These are phyloP conservation scores for Lolium rigidum DNA, from an alignment of 176 grass and related monocot species.

Conservation along the genomic window DNA sequence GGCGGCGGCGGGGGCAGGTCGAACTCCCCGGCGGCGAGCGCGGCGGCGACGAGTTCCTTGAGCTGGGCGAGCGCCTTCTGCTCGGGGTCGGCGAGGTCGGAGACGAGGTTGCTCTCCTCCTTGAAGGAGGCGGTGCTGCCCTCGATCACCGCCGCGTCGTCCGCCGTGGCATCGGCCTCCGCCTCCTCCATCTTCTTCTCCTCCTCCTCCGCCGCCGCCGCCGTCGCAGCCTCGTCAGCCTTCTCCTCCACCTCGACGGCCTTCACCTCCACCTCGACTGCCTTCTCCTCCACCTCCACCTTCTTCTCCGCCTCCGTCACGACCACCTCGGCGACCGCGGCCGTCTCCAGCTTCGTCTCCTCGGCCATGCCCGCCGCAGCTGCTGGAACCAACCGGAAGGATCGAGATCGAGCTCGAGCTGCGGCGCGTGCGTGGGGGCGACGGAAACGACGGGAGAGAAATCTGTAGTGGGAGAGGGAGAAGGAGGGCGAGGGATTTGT, in stretches of 20 bases:
- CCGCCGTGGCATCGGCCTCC: conserved; percentile 40
- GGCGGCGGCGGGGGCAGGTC: conserved; percentile 36
- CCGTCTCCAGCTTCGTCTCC: conserved; percentile 40
- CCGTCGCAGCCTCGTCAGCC: neutral
- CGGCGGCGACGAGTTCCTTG: conserved; percentile 63
- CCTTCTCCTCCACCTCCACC: conserved; percentile 27
- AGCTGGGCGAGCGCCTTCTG: conserved; percentile 65
- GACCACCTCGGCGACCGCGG: conserved; percentile 27
- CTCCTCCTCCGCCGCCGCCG: conserved; percentile 37
- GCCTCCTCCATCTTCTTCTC: conserved; percentile 42
- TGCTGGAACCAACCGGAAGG: neutral
- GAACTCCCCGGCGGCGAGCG: conserved; percentile 66
- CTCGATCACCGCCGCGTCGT: conserved; percentile 51
- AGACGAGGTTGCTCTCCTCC: conserved; percentile 68
- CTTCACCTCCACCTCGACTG: conserved; percentile 34
- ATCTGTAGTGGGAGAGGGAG: neutral
- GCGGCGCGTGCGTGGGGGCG: conserved; percentile 33
- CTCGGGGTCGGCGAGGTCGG: conserved; percentile 61
- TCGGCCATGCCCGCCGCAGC: conserved; percentile 48
- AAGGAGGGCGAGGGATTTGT: conserved; percentile 44
- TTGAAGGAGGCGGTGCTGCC: conserved; percentile 46
- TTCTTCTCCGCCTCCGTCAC: conserved; percentile 18
- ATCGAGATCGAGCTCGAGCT: conserved; percentile 24
- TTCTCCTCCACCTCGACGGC: conserved; percentile 39
- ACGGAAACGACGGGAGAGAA: neutral